Evolutionary conservation across 176 grass and related monocot genomes (phyloP).

Genomic region (Pontederia crassipes): DNA sequence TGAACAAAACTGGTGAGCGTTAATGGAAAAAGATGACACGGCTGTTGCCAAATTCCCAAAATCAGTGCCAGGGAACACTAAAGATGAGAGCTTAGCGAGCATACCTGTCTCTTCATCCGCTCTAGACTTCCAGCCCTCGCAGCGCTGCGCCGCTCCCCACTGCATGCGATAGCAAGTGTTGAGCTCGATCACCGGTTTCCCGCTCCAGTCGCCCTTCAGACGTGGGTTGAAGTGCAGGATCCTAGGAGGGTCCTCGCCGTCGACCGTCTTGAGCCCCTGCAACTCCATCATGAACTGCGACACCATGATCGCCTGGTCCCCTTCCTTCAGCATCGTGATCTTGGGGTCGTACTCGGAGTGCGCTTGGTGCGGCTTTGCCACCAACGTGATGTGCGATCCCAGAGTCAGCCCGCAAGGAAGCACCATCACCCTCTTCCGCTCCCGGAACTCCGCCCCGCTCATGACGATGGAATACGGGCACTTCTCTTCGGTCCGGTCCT

Average conservation of each 20-base stretch:
- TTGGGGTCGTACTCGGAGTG: slow-evolving; percentile 5
- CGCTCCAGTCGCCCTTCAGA: slow-evolving; percentile 5
- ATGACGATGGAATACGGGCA: slow-evolving; percentile 1
- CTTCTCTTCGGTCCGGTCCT: slow-evolving; percentile 8
- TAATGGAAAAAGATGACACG: no score
- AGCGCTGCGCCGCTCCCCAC: slow-evolving; percentile 6
- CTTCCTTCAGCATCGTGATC: slow-evolving; percentile 5
- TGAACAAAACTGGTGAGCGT: no score
- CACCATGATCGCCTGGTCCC: slow-evolving; percentile 6
- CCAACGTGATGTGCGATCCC: slow-evolving; percentile 14
- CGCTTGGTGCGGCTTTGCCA: not conserved
- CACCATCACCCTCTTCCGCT: not conserved
- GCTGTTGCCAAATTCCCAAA: no score
- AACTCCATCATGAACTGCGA: slow-evolving; percentile 13
- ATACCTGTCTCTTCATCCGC: not conserved
- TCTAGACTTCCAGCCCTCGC: slow-evolving; percentile 7
- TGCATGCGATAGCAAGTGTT: slow-evolving; percentile 13
- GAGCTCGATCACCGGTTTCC: slow-evolving; percentile 11
- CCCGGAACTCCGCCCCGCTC: not conserved
- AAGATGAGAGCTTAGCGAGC: not conserved
- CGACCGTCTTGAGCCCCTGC: slow-evolving; percentile 9
- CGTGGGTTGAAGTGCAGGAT: slow-evolving; percentile 12
- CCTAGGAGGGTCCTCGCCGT: slow-evolving; percentile 1
- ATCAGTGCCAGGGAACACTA: not conserved
- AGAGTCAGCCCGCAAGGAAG: slow-evolving; percentile 11